Conservation (phyloP, 192 early-diverging fungal genomes). For the Thamnidium elegans region DNA sequence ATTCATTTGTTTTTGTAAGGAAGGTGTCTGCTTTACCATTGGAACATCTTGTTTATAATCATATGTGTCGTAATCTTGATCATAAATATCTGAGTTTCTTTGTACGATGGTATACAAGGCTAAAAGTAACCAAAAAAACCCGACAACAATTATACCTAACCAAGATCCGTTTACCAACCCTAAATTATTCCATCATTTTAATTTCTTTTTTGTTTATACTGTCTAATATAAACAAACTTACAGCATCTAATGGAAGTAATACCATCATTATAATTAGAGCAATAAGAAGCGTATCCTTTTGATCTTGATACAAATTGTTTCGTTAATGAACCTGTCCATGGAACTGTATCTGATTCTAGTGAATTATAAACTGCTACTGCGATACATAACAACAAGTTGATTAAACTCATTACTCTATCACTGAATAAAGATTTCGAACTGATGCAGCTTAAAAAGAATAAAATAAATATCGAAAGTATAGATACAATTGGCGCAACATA, state of each 20-base stretch:
- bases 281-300: constrained; percentile 9
- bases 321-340: neutral
- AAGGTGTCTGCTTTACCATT: neutral
- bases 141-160: constrained; percentile 6
- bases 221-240: constrained; percentile 5
- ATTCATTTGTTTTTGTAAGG: no score
- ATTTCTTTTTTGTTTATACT: neutral
- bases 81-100: constrained; percentile 4
- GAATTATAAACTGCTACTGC: constrained; percentile 12
- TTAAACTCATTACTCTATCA: constrained; percentile 1
- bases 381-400: constrained; percentile 5
- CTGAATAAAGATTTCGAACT: neutral
- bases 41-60: constrained; percentile 16
- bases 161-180: constrained; percentile 16
- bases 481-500: constrained; percentile 17
- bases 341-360: neutral
- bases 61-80: constrained; percentile 14
- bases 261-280: constrained; percentile 1
- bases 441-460: constrained; percentile 1
- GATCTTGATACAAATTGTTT: neutral
- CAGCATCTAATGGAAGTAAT: constrained; percentile 12
- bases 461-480: neutral
- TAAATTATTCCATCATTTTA: neutral
- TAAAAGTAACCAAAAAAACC: constrained; percentile 12
- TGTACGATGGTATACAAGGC: constrained; percentile 11